Conservation (phyloP, 2,329 filamentous ascomycete genomes). For the Zelopaecilomyces penicillatus region DNA sequence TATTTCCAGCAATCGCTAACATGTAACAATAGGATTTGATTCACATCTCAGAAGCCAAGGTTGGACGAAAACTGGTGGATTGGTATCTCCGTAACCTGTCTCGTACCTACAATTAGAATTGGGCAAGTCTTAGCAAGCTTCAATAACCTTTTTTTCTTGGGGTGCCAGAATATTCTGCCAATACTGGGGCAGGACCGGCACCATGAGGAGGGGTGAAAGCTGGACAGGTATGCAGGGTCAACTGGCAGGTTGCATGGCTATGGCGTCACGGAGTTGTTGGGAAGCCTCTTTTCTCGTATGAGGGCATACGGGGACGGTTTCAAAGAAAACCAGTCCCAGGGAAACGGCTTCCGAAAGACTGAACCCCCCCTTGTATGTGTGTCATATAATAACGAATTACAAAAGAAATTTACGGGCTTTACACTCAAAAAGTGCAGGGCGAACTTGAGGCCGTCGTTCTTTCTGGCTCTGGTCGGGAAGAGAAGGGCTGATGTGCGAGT, state of each 20-base stretch:
- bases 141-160: constrained; percentile 12
- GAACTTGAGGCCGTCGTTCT: no score
- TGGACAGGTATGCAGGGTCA: constrained; percentile 23
- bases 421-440: no score
- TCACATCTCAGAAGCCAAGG: constrained; percentile 98
- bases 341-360: no score
- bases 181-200: constrained; percentile 7
- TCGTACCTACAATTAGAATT: constrained; percentile 65
- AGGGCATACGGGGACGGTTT: background rate
- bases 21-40: constrained; percentile 65
- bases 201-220: constrained; percentile 13
- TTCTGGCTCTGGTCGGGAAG: no score
- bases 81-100: constrained; percentile 98
- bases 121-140: constrained; percentile 16
- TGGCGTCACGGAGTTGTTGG: constrained; percentile 35
- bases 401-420: no score
- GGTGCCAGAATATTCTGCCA: constrained; percentile 7
- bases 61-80: constrained; percentile 91
- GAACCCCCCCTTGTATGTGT: no score
- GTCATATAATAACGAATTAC: no score
- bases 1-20: constrained; percentile 14
- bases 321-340: no score
- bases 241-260: constrained; percentile 29
- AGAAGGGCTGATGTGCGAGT: no score
- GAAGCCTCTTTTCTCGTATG: constrained; percentile 7